Conservation (phyloP, 768 basidiomycete species). For the Pleurotus pulmonarius region DNA sequence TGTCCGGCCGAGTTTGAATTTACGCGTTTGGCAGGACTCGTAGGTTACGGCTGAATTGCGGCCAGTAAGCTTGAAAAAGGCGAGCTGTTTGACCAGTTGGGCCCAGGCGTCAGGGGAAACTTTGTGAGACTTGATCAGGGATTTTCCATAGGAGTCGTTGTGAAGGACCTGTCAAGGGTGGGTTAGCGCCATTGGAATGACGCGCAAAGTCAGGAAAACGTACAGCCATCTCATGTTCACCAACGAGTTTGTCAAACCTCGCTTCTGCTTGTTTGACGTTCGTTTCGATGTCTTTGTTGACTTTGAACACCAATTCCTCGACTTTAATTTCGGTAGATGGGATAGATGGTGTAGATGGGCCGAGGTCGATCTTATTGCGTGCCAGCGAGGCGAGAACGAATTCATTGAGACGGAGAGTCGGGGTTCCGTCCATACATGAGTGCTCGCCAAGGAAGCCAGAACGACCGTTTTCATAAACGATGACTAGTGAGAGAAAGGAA, state of each 20-base stretch:
- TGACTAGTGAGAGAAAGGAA: constrained; percentile 44
- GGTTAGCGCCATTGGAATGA: no score
- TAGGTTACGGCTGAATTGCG: constrained; percentile 75
- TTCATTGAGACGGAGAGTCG: constrained; percentile 93
- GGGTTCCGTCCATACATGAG: constrained; percentile 91
- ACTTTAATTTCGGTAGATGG: constrained; percentile 22
- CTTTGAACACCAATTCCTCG: constrained; percentile 54
- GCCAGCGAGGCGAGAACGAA: constrained; percentile 80
- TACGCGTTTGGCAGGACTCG: constrained; percentile 92
- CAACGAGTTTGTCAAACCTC: constrained; percentile 75
- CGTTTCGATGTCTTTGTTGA: constrained; percentile 37
- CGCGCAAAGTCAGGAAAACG: no score
- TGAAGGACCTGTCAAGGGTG: constrained; percentile 48
- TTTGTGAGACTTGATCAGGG: constrained; percentile 76
- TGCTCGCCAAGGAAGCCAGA: constrained; percentile 91
- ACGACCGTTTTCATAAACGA: constrained; percentile 93
- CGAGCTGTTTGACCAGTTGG: constrained; percentile 94
- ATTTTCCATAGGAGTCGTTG: constrained; percentile 88
- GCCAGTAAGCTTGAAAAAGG: constrained; percentile 81
- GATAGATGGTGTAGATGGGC: constrained; percentile 32
- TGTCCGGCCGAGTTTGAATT: constrained; percentile 86
- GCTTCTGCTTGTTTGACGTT: constrained; percentile 39
- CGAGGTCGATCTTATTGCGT: constrained; percentile 71
- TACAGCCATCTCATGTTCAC: constrained; percentile 67
- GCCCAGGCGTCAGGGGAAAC: constrained; percentile 92